phyloP scores from a whole-genome alignment of 169 alveolate species.

The Perkinsus olseni region DNA sequence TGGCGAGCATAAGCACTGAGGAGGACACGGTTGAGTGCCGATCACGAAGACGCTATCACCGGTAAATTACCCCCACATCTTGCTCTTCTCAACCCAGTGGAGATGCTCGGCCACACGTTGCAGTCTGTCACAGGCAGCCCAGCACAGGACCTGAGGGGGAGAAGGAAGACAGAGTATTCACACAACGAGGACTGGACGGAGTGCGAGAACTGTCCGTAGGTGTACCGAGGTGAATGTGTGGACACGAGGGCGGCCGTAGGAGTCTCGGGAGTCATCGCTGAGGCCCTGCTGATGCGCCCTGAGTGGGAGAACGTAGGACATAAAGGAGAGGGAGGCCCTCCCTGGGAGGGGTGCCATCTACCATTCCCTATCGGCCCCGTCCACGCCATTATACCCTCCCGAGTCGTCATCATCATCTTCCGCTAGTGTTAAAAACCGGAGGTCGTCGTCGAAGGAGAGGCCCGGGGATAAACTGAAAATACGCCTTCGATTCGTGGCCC shows the following conservation, averaged over 20 bases:
- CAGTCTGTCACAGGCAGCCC: background rate
- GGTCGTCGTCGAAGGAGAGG: background rate
- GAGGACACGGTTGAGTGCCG: too few species aligned
- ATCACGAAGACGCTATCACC: too few species aligned
- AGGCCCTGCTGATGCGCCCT: background rate
- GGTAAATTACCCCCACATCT: constrained; percentile 1
- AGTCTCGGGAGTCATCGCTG: background rate
- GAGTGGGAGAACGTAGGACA: background rate
- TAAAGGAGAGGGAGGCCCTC: background rate
- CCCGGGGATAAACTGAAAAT: background rate
- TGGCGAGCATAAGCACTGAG: background rate
- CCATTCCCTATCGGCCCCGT: background rate
- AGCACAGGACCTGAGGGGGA: background rate
- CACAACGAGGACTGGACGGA: too few species aligned
- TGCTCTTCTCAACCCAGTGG: background rate
- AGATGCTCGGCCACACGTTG: background rate
- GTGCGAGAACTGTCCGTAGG: too few species aligned
- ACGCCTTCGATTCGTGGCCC: too few species aligned
- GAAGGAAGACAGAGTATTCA: too few species aligned
- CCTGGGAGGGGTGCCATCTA: background rate
- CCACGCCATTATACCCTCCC: background rate
- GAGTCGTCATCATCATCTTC: background rate
- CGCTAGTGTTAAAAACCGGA: background rate
- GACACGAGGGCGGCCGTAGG: background rate
- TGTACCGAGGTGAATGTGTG: background rate